Conservation (phyloP, 345 rosid genomes). For the Citrus sinensis region DVS_A1.0 CM039163.1:32874501-32875000, state of each 20-base stretch:
- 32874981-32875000: no score
- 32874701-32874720: background rate
- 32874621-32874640: background rate
- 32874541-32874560: background rate
- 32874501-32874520: background rate
- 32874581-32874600: background rate
- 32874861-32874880: background rate
- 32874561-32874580: background rate
- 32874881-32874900: background rate
- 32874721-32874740: no score
- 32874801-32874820: no score
- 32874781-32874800: no score
- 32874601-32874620: background rate
- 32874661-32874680: background rate
- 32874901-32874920: background rate
- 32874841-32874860: background rate
- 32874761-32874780: no score
- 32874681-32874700: background rate
- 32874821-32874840: background rate
- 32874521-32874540: background rate
- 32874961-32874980: no score
- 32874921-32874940: background rate
- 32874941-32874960: constrained; percentile 7
- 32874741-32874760: no score
- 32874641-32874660: background rate